Base-by-base conservation (phyloP, 2,329 filamentous ascomycete genomes). In the Beauveria medogensis region DNA sequence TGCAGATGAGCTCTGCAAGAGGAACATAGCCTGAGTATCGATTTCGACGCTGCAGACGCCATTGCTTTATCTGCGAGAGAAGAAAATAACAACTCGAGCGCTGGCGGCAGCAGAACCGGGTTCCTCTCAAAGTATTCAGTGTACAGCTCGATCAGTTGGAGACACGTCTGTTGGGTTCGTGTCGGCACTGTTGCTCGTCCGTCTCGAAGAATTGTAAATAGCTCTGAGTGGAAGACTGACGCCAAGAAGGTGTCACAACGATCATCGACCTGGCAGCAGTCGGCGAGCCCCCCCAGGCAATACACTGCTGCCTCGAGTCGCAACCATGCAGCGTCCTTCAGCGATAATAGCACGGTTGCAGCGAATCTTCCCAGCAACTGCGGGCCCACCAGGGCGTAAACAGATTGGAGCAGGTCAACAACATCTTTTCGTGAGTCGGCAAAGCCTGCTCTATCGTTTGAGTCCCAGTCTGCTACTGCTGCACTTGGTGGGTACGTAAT, bases 81-180 rank as follows among this genome's bases (percentile, higher is more conserved):
- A 37, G 80, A 81, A 69, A 95, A 92, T 1, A 94, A 79, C 50
- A 93, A 84, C 54, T 87, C 89, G 26, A 95, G 77, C 1, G 88
- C 88, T 47, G 85, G 78, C 1, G 89, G 87, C 1, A 95, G 78
- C 63, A 85, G 83, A 37, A 82, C 79, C 1, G 85, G 77, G 68
- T 90, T 85, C 24, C 85, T 81, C 67, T 89, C 82, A 70, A 95
- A 93, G 73, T 90, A 94, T 59, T 87, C 83, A 5, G 88, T 85
- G 69, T 91, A 92, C 28, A 84, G 81, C 65, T 89, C 88, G 46
- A 93, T 85, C 46, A 90, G 74, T 51, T 83, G 81, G 34, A 93
- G 80, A 41, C 87, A 87, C 0, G 88, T 88, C 67, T 90, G 85
- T 55, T 85, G 81, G 20, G 86, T 81, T 58, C 86, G 81, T 4